Conservation (phyloP, 805 yeast species). For the Schwanniomyces pseudopolymorphus region DNA sequence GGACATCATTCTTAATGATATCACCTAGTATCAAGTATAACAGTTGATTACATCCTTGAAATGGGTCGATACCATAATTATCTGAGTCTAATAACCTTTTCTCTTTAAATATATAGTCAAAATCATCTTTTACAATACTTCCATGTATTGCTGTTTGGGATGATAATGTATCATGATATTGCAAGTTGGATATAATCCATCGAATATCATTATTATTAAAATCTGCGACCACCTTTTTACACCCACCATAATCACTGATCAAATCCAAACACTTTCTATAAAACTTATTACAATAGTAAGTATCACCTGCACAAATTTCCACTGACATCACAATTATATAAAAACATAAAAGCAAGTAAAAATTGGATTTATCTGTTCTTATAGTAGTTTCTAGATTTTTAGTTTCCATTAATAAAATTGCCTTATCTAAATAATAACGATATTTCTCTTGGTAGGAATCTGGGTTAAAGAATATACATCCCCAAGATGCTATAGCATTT, state of each 20-base stretch:
- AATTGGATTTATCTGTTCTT: background rate
- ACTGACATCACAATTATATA: background rate
- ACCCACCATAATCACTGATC: constrained; percentile 15
- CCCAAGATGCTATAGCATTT: background rate
- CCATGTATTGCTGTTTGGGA: constrained; percentile 14
- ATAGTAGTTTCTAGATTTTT: background rate
- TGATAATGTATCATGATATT: constrained; percentile 17
- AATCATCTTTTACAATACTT: constrained; percentile 13
- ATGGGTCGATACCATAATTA: constrained; percentile 24
- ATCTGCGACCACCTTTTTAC: constrained; percentile 8
- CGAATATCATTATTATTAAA: constrained; percentile 18
- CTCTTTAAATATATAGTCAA: constrained; percentile 11
- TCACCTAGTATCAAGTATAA: constrained; percentile 17
- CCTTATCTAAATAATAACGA: background rate
- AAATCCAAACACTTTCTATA: constrained; percentile 1
- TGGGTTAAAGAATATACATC: background rate
- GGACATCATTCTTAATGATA: constrained; percentile 3
- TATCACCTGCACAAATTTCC: background rate
- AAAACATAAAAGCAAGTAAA: background rate
- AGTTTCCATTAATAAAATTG: background rate
- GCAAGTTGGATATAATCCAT: constrained; percentile 17
- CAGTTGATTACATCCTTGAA: constrained; percentile 22
- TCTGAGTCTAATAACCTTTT: constrained; percentile 4
- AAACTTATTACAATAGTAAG: background rate
- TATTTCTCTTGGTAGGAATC: background rate